Conservation (phyloP, 108 stramenopile genomes). For the Aureococcus anophagefferens region DNA sequence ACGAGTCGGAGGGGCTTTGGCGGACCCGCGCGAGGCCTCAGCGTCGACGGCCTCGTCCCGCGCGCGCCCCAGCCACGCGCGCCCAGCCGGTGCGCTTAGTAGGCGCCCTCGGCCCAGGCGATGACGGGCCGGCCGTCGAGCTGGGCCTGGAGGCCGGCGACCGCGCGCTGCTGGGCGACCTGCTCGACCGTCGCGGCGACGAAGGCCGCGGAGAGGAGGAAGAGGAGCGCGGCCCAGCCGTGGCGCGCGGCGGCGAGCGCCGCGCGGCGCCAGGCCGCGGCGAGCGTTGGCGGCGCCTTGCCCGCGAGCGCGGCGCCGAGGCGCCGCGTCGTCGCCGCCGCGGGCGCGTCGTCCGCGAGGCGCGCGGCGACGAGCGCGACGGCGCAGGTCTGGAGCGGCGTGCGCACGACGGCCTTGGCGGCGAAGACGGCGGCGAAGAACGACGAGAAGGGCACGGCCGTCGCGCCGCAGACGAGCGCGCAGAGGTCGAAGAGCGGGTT, state of each 20-base stretch:
- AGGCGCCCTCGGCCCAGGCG: too few relatives aligned
- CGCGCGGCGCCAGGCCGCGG: too few relatives aligned
- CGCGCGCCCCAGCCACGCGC: too few relatives aligned
- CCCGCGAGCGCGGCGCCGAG: too few relatives aligned
- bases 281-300: too few relatives aligned
- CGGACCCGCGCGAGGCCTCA: too few relatives aligned
- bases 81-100: too few relatives aligned
- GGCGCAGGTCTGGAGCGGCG: constrained; percentile 10
- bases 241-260: too few relatives aligned
- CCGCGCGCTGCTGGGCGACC: background rate
- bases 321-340: background rate
- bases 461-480: constrained; percentile 45
- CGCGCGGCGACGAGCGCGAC: background rate
- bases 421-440: constrained; percentile 46
- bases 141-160: background rate
- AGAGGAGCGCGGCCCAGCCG: background rate
- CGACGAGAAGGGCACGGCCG: constrained; percentile 39
- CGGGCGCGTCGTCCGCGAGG: background rate
- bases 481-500: constrained; percentile 52
- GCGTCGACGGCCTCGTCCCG: too few relatives aligned
- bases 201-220: background rate
- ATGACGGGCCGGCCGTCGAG: too few relatives aligned
- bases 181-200: background rate
- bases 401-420: constrained; percentile 44
- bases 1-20: too few relatives aligned